Conservation (phyloP, 202 grass and related monocot species). For the Alloteropsis angusta region DNA sequence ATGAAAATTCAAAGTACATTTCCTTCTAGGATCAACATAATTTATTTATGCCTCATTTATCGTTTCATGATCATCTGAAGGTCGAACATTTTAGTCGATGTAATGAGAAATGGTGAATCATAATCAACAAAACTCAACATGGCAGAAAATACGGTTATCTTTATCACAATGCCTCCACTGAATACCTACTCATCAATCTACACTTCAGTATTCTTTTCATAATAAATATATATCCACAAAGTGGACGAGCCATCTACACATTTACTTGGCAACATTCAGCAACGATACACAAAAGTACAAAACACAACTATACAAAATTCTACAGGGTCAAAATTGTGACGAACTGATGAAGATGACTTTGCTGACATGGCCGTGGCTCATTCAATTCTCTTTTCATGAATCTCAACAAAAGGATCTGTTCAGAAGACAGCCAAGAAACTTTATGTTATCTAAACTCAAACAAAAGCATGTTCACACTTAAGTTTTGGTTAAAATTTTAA, state of each 20-base stretch:
- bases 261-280: neutral
- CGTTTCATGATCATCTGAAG: neutral
- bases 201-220: conserved; percentile 1
- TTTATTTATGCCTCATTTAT: conserved; percentile 1
- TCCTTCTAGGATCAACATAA: neutral
- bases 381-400: conserved; percentile 12
- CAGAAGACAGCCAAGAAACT: conserved; percentile 4
- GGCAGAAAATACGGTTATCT: neutral
- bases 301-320: conserved; percentile 4
- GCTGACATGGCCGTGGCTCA: neutral
- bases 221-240: neutral
- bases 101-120: neutral
- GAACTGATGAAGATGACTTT: neutral
- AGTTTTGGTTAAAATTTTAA: neutral
- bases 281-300: neutral
- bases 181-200: neutral
- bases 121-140: neutral
- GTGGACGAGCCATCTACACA: neutral
- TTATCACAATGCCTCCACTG: neutral
- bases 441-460: neutral
- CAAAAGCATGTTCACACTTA: neutral
- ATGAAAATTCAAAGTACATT: neutral
- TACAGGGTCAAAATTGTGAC: neutral
- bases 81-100: neutral
- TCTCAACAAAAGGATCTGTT: neutral